Base-by-base conservation (phyloP, 2,329 filamentous ascomycete species). In the Akanthomyces dipterigenus region DNA sequence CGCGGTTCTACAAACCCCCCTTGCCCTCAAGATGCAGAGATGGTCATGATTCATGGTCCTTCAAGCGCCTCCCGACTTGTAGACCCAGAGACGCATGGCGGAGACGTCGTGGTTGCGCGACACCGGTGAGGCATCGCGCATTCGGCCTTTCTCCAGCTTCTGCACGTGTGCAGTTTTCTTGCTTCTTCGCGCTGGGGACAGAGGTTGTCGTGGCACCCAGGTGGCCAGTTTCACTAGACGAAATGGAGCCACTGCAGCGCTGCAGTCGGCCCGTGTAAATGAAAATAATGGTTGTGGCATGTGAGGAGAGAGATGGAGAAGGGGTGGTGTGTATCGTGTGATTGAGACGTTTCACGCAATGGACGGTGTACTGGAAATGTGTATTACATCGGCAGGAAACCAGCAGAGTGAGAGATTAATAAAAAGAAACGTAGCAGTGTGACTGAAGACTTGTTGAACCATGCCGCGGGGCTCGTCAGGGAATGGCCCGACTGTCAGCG, bases 191-290 rank as follows among this genome's bases (percentile, higher is more conserved):
- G 6, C 42, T 56, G 28, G 43, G n/a, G 20, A 46, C 48, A 11
- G 18, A 16, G 12, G 31, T 26, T 11, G 36, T 28, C 20, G 51
- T 38, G 45, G 18, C 7, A 45, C 53, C 34, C 22, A 48, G 20
- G 5, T n/a, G 16, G n/a, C 6, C 40, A 38, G 58, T 60, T 60
- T 60, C 58, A 60, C 50, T 60, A 60, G 58, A 54, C 58, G 58
- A 60, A 48, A 49, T n/a, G 22, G 5, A 26, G 20, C 24, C 48
- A 43, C 55, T 31, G 48, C 56, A 60, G 55, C 22, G 45, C 11
- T n/a, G 24, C 24, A 60, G 48, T 60, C 56, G 56, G 56, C 34
- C 56, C 56, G 56, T 42, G 45, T 36, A 48, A 8, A 24, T 55
- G 28, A 42, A 26, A 31, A 48, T 43, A 7, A 7, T 24, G 28